Evolutionary conservation across 768 basidiomycete species (phyloP), one percentile per base, ranked within the genome.

Genomic region (Lepiota subincarnata): DNA sequence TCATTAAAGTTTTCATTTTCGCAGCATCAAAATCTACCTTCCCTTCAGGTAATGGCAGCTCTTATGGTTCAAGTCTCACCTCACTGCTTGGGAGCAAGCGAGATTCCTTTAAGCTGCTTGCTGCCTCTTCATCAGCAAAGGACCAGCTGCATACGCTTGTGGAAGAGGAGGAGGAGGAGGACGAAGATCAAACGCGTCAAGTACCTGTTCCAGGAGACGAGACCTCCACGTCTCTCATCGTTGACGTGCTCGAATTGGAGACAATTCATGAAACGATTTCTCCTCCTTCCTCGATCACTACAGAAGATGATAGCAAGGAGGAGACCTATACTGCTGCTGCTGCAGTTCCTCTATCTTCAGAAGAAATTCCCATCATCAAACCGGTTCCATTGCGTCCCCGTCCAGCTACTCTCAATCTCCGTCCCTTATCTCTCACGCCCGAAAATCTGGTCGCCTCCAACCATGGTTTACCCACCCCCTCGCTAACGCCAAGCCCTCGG

Each of bases 161-260:
- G 28, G 91, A 92, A 62, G 92, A 91, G 62, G 89, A 93, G 52
- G 91, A 92, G 48, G 90, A 94, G 46, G 92, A 92, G 38, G 91
- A 92, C 20, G 68, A 76, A 13, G 68, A 68, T 20, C 52, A 58
- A 0, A 66, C 48, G 4, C 36, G 26, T 12, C 36, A 49, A 19
- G 28, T 36, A 52, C 5, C 26, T n/a, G 51, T 49, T 18, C 31
- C 37, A 18, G 40, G 57, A 26, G 39, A 56, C 40, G 56, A 66
- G 44, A 63, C 65, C 6, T 55, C 55, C 16, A 42, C 61, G 22
- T 36, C 31, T 5, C 38, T 28, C 12, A 2, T 14, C 16, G 14
- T 19, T 20, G 11, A 20, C 13, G 19, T 13, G 1, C 6, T 34
- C 11, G 10, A 42, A 16, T 46, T 24, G 16, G 52, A 44, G 12